Percentiles rank a stretch among this genome's conserved stretches.
phyloP scores from a whole-genome alignment of 768 basidiomycete species.

The Leucosporidium scottii region DNA sequence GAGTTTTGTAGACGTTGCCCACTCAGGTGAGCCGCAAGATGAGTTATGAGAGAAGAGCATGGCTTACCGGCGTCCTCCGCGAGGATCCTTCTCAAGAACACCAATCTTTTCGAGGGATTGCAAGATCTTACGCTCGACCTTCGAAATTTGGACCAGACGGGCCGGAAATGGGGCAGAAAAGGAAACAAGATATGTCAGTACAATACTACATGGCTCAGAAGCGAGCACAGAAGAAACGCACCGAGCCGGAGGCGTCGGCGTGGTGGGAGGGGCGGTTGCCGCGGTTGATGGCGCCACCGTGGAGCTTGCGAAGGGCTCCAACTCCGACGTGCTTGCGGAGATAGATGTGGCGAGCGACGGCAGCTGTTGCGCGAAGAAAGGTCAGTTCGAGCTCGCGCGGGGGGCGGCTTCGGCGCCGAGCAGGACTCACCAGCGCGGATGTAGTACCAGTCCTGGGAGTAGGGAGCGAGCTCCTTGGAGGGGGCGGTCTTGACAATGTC shows the following conservation, averaged over 20 bases:
- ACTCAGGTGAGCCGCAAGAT: no score
- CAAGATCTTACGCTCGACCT: conserved; percentile 89
- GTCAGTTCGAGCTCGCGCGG: neutral
- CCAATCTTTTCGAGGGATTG: conserved; percentile 98
- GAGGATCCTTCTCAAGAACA: conserved; percentile 84
- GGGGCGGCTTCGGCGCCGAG: neutral
- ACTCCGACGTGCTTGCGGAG: conserved; percentile 55
- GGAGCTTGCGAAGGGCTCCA: conserved; percentile 77
- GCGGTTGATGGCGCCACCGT: conserved; percentile 90
- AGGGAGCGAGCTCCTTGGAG: conserved; percentile 96
- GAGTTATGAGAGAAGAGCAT: no score
- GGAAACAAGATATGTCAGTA: neutral
- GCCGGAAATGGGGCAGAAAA: neutral
- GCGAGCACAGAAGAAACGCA: neutral
- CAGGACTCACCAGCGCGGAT: conserved; percentile 78
- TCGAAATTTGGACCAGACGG: conserved; percentile 38
- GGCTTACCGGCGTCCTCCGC: conserved; percentile 83
- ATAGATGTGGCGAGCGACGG: conserved; percentile 92
- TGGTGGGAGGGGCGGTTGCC: conserved; percentile 97
- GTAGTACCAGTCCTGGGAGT: conserved; percentile 99
- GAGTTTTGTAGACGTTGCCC: no score
- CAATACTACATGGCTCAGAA: no score
- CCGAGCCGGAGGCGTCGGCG: conserved; percentile 57
- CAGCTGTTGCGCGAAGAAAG: neutral
- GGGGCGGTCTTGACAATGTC: conserved; percentile 97